Evolutionary conservation across 768 basidiomycete species (phyloP).

Genomic region (Guyanaporus albipodus): DNA sequence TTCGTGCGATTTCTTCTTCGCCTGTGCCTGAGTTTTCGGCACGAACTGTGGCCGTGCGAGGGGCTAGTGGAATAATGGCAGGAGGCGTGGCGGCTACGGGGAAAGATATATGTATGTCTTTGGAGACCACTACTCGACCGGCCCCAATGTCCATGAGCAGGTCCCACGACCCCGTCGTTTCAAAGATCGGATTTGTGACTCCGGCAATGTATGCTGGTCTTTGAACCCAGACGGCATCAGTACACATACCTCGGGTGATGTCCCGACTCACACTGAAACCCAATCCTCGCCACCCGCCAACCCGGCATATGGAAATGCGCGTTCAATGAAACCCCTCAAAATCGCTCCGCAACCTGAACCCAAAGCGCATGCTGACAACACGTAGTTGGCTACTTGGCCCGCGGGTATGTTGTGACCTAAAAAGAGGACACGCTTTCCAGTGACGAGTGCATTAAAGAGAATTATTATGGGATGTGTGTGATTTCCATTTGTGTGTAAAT

Average conservation of each 20-base stretch:
- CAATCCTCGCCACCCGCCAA: slow-evolving; percentile 85
- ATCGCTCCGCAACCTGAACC: slow-evolving; percentile 86
- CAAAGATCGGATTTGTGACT: slow-evolving; percentile 96
- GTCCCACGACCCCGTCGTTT: slow-evolving; percentile 85
- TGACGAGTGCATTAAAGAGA: slow-evolving; percentile 93
- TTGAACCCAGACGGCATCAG: slow-evolving; percentile 6
- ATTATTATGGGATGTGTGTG: slow-evolving; percentile 93
- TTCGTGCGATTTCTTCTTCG: slow-evolving; percentile 69
- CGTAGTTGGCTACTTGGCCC: slow-evolving; percentile 85
- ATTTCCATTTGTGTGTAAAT: slow-evolving; percentile 88
- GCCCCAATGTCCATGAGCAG: slow-evolving; percentile 87
- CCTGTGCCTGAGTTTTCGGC: slow-evolving; percentile 58
- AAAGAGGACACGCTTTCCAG: slow-evolving; percentile 95
- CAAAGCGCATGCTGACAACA: slow-evolving; percentile 90
- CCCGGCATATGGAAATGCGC: slow-evolving; percentile 94
- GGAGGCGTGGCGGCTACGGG: slow-evolving; percentile 42
- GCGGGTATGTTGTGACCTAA: slow-evolving; percentile 88
- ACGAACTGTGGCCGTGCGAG: slow-evolving; percentile 59
- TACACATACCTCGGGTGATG: not conserved
- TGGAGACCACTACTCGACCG: slow-evolving; percentile 82
- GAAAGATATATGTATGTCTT: slow-evolving; percentile 66
- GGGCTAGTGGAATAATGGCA: slow-evolving; percentile 42
- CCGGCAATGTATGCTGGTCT: slow-evolving; percentile 95
- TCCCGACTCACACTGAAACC: slow-evolving; percentile 69
- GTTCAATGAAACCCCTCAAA: slow-evolving; percentile 81